Conservation (phyloP, 2,329 filamentous ascomycete species). For the Calycina herbarum region DNA sequence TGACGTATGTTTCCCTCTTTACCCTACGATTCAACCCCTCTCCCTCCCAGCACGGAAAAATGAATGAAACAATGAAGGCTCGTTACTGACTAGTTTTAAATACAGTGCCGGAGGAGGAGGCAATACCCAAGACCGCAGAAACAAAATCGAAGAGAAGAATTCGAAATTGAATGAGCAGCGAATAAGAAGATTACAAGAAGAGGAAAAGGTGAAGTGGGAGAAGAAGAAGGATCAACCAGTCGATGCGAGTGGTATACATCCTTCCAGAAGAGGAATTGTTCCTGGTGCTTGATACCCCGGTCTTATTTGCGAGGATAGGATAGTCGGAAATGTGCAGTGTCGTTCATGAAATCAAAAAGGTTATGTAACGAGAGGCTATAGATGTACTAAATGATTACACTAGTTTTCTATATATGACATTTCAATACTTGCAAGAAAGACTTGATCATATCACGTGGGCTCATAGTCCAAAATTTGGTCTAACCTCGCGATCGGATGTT, state of each 20-base stretch:
- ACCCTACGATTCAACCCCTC: background rate
- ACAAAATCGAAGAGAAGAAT: constrained; percentile 85
- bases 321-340: background rate
- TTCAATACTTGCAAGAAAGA: too few species aligned
- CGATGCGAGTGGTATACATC: constrained; percentile 34
- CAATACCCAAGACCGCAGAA: constrained; percentile 68
- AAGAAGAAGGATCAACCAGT: constrained; percentile 23
- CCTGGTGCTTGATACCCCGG: constrained; percentile 17
- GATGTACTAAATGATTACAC: too few species aligned
- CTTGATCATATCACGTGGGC: too few species aligned
- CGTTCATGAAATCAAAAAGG: background rate
- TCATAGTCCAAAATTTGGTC: too few species aligned
- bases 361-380: too few species aligned
- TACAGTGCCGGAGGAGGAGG: constrained; percentile 78
- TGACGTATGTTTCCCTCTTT: constrained; percentile 62
- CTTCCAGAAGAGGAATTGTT: constrained; percentile 32
- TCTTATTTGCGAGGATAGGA: background rate
- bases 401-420: too few species aligned
- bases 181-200: constrained; percentile 31
- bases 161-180: constrained; percentile 69
- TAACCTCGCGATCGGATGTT: too few species aligned
- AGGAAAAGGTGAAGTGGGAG: constrained; percentile 30
- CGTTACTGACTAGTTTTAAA: background rate
- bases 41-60: background rate
- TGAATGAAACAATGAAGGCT: background rate